A percentile compares a stretch with the other conserved stretches of the same genome.
Evolutionary conservation across 2,329 filamentous ascomycete genomes (phyloP).

Genomic region (Cladophialophora immunda): DNA sequence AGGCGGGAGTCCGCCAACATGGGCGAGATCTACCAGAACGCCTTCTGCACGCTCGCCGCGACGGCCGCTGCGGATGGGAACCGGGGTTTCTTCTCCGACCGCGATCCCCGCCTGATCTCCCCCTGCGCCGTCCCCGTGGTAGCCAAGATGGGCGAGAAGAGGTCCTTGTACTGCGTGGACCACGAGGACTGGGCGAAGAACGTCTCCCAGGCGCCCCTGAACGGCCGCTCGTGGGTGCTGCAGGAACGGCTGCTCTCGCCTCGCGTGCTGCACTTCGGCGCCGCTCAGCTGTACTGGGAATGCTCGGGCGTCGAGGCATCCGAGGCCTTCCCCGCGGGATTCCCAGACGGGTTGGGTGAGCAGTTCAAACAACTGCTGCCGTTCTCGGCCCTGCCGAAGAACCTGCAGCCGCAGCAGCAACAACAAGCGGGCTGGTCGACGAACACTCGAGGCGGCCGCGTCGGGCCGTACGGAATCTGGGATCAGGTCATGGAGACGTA

Average conservation of each 20-base stretch:
- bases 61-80: conserved; percentile 8
- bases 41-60: conserved; percentile 24
- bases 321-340: conserved; percentile 23
- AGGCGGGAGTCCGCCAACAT: conserved; percentile 30
- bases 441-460: not conserved
- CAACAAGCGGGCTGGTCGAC: not conserved
- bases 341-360: conserved; percentile 4
- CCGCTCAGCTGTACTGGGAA: conserved; percentile 31
- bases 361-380: conserved; percentile 20
- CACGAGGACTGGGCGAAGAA: conserved; percentile 10
- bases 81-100: conserved; percentile 5
- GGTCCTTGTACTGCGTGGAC: conserved; percentile 9
- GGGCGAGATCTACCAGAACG: conserved; percentile 25
- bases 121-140: conserved; percentile 8
- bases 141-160: not conserved
- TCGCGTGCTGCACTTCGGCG: conserved; percentile 29
- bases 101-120: not conserved
- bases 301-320: conserved; percentile 23
- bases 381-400: not conserved
- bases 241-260: conserved; percentile 34
- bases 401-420: not conserved
- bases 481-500: conserved; percentile 21
- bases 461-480: conserved; percentile 6
- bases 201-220: conserved; percentile 14
- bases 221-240: conserved; percentile 29